Evolutionary conservation across 179 eudicot genomes (phyloP), one percentile per base, ranked within the genome.

Genomic region (Amaranthus tricolor): DNA sequence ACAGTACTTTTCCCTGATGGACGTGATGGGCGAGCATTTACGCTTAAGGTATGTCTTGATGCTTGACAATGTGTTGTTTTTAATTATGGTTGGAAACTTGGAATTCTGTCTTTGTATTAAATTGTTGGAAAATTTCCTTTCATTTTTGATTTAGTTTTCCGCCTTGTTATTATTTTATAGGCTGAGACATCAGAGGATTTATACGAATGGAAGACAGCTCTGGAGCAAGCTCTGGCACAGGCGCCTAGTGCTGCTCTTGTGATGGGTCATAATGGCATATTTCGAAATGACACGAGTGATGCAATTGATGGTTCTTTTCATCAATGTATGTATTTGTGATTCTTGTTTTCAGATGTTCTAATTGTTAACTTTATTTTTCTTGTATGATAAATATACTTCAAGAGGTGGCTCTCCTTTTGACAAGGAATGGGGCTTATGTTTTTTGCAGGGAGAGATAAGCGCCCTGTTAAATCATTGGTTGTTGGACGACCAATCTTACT

Each of bases 201-300:
- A 80, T 91, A 86, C 75, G 98, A 96, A 81, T 96, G 99, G 99
- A 96, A 94, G 88, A 85, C 93, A 69, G 98, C 99, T 64, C 85
- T 96, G 64, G 99, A 94, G 80, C 86, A 84, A 78, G 98, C 99
- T 85, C 97, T 96, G 80, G 96, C 94, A 53, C 99, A 96, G 82
- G 98, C 99, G 57, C 99, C 99, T 21, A 94, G 91, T 89, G 98
- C 98, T 77, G 97, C 98, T 77, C 96, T 94, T 85, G 98, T 90
- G 80, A 96, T 96, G 97, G 98, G 97, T 80, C 94, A 94, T 78
- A 91, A 94, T 77, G 99, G 98, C 72, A 91, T 96, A 77, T 94
- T 96, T 77, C 93, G 96, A 66, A 96, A 83, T 85, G 97, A 93
- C 73, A 77, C 88, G 47, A 90, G 64, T 83, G 96, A 91, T 85